Evolutionary conservation across 1,284 basidiomycete species (phyloP).

Genomic region (Ceratobasidium sp.): DNA sequence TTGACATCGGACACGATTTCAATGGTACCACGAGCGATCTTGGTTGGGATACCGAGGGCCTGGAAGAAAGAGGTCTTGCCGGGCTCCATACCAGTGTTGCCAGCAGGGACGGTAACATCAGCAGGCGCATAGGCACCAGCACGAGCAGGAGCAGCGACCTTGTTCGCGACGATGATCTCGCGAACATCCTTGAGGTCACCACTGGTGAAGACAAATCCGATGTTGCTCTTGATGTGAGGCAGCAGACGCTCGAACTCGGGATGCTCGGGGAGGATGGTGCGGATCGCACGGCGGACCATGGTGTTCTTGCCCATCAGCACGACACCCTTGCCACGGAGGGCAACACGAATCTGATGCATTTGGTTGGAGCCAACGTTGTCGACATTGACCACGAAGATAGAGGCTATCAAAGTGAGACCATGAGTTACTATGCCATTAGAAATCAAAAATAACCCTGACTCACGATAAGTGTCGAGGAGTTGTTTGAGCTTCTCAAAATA

Average conservation of each 20-base stretch:
- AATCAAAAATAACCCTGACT: slow-evolving; percentile 56
- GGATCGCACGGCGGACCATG: slow-evolving; percentile 98
- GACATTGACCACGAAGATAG: slow-evolving; percentile 99
- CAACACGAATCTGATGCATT: slow-evolving; percentile 98
- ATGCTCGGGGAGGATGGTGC: slow-evolving; percentile 88
- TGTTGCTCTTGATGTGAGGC: slow-evolving; percentile 96
- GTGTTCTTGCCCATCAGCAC: slow-evolving; percentile 99
- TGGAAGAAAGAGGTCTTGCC: slow-evolving; percentile 99
- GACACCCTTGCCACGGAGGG: slow-evolving; percentile 95
- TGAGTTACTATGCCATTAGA: neutral
- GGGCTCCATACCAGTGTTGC: slow-evolving; percentile 99
- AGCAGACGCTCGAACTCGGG: slow-evolving; percentile 97
- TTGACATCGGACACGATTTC: slow-evolving; percentile 99
- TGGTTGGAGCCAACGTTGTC: slow-evolving; percentile 99
- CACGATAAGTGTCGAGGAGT: slow-evolving; percentile 91
- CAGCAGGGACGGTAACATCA: slow-evolving; percentile 92
- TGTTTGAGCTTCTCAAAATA: slow-evolving; percentile 98
- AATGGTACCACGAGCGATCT: slow-evolving; percentile 99
- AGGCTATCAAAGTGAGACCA: slow-evolving; percentile 67
- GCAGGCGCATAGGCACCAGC: slow-evolving; percentile 95
- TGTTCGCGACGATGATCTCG: slow-evolving; percentile 93
- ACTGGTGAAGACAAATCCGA: slow-evolving; percentile 98
- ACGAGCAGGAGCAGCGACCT: slow-evolving; percentile 98
- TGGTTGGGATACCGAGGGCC: slow-evolving; percentile 99
- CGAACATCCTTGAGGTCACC: slow-evolving; percentile 96